A percentile compares a stretch with the other conserved stretches of the same genome.
Evolutionary conservation across 176 grass and related monocot species (phyloP).

Genomic region (Pontederia crassipes): DNA sequence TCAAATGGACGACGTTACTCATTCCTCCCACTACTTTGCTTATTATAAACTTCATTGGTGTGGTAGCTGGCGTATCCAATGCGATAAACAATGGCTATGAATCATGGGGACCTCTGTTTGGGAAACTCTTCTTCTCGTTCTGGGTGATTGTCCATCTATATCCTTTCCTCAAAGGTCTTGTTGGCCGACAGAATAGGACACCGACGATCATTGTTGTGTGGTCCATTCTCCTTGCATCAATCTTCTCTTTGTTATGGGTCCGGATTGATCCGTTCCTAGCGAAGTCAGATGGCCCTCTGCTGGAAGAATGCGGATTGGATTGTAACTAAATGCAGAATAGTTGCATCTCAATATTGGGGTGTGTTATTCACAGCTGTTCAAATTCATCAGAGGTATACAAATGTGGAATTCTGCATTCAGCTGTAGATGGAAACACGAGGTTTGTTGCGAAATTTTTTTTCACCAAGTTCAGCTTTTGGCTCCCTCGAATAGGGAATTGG

Average conservation of each 20-base stretch:
- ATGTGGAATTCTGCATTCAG: background rate
- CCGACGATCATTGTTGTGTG: constrained; percentile 63
- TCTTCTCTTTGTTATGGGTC: constrained; percentile 60
- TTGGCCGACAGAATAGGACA: constrained; percentile 57
- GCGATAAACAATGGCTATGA: constrained; percentile 70
- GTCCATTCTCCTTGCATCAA: constrained; percentile 67
- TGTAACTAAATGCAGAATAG: constrained; percentile 30
- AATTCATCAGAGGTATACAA: background rate
- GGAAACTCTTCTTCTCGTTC: constrained; percentile 67
- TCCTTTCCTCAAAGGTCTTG: constrained; percentile 67
- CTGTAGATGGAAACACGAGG: constrained; percentile 4
- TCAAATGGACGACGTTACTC: constrained; percentile 62
- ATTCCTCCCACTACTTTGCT: constrained; percentile 51
- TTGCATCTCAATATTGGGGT: background rate
- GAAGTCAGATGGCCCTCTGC: constrained; percentile 42
- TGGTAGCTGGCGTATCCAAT: constrained; percentile 51
- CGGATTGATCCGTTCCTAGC: constrained; percentile 52
- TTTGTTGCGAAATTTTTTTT: background rate
- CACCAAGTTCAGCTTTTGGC: background rate
- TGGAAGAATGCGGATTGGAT: constrained; percentile 64
- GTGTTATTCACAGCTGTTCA: background rate
- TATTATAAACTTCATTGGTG: constrained; percentile 52
- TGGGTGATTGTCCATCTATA: constrained; percentile 72
- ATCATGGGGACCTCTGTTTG: constrained; percentile 61
- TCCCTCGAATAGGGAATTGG: background rate